Evolutionary conservation across 2,329 filamentous ascomycete genomes (phyloP), one percentile per base, ranked within the genome.

Genomic region (Aspergillus luchuensis): DNA sequence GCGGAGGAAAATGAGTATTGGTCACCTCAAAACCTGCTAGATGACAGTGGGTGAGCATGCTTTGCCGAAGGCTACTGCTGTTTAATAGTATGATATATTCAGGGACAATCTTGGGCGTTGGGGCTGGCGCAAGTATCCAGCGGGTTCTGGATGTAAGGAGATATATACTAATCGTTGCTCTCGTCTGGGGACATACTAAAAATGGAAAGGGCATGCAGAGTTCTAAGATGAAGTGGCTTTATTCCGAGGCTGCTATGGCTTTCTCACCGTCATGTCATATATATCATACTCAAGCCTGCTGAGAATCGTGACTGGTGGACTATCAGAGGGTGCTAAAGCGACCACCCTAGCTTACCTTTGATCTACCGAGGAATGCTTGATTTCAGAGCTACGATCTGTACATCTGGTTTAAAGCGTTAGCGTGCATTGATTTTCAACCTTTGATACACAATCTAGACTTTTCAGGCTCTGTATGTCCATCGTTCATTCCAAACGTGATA

Each of bases 1-100:
- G 88, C 83, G 36, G 83, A 85, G 8, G 94, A 98, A 79, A 92
- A 89, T 76, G 93, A 98, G 77, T 99, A 97, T 71, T 99, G 95
- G 95, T 81, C 80, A 25, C 80, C 80, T 8, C 79, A 81, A 61
- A 76, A 76, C 55, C 66, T 81, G 13, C 66, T 81, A 11, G 77
- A 76, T 62, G 78, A 80, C 57, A 76, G 72, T 59, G 71, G 74
- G 39, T 79, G 70, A 78, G 54, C 11, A 8, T 28, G 2, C 2
- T 11, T 23, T 21, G 10, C 7, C 8, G 41, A 45, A 23, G 10
- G 41, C 39, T 21, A 45, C 17, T 7, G 5, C 3, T 21, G 2
- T 13, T 19, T 23, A 5, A 4, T 45, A 23, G 21, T 3, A 45
- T 45, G 11, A 15, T n/a, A 19, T 19, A 7, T 21, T 2, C 19